phyloP scores from a whole-genome alignment of 2,329 filamentous ascomycete species.

The Pseudogymnoascus sp. region DNA sequence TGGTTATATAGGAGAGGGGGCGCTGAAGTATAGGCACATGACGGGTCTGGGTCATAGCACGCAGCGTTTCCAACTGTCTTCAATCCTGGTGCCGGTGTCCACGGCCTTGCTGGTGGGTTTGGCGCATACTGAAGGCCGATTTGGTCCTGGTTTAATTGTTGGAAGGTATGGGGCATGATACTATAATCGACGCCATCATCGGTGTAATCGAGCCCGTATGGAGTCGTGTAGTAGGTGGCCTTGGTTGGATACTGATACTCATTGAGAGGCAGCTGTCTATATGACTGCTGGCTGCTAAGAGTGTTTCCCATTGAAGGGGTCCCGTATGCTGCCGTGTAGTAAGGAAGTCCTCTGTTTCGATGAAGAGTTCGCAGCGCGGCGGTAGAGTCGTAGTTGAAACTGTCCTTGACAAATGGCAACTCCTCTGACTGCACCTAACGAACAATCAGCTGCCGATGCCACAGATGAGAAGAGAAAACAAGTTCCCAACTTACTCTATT shows the following conservation, averaged over 20 bases:
- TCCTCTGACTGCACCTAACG: constrained; percentile 1
- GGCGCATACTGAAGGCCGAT: not conserved
- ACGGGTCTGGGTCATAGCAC: constrained; percentile 15
- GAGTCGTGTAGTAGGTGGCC: constrained; percentile 15
- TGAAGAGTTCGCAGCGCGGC: constrained; percentile 17
- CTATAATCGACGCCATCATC: constrained; percentile 23
- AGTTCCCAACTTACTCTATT: constrained; percentile 53
- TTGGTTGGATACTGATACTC: constrained; percentile 17
- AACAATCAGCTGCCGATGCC: not conserved
- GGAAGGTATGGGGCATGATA: constrained; percentile 12
- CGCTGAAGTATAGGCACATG: constrained; percentile 16
- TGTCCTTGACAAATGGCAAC: constrained; percentile 20
- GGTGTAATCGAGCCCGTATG: constrained; percentile 18
- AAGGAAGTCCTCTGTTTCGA: constrained; percentile 9
- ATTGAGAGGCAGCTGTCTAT: constrained; percentile 6
- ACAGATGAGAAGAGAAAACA: not conserved
- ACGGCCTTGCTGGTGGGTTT: constrained; percentile 5
- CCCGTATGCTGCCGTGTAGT: constrained; percentile 11
- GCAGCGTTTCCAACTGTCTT: constrained; percentile 16
- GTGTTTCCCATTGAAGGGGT: constrained; percentile 15
- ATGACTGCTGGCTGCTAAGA: not conserved
- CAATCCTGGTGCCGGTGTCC: constrained; percentile 15
- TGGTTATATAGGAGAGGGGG: constrained; percentile 12
- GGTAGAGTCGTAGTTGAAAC: constrained; percentile 19
- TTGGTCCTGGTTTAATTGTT: constrained; percentile 15